phyloP scores from a whole-genome alignment of 176 grass and related monocot genomes.

The Aechmea fasciata region DNA sequence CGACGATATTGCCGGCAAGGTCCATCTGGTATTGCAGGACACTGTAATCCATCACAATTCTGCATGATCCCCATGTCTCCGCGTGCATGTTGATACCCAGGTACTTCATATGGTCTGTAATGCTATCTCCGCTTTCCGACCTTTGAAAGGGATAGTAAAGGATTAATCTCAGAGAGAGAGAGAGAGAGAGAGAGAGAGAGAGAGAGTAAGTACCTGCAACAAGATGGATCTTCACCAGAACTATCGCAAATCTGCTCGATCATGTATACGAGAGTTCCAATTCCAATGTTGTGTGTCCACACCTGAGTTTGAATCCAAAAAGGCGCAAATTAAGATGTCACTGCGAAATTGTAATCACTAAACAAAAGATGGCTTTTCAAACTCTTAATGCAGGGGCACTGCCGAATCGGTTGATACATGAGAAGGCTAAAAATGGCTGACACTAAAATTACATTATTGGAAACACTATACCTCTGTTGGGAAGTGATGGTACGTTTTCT shows the following conservation, averaged over 20 bases:
- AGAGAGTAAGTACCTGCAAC: constrained; percentile 41
- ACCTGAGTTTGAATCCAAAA: constrained; percentile 33
- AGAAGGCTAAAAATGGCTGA: background rate
- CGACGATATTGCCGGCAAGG: background rate
- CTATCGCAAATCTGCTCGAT: constrained; percentile 61
- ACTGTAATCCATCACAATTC: constrained; percentile 2
- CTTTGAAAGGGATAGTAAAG: constrained; percentile 19
- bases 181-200: constrained; percentile 4
- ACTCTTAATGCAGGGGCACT: background rate
- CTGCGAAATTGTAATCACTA: too few species aligned
- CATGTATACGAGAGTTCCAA: constrained; percentile 48
- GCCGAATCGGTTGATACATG: background rate
- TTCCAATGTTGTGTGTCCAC: constrained; percentile 47
- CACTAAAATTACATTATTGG: background rate
- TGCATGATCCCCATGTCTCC: background rate
- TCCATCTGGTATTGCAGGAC: background rate
- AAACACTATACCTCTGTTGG: constrained; percentile 55
- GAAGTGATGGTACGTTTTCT: constrained; percentile 95
- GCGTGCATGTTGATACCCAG: constrained; percentile 25
- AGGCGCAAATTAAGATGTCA: background rate
- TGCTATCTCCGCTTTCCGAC: constrained; percentile 55
- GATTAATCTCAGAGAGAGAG: too few species aligned
- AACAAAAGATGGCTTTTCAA: background rate
- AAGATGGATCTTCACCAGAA: constrained; percentile 74
- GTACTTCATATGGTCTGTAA: constrained; percentile 57